Percentiles rank a stretch among this genome's conserved stretches.
These are phyloP conservation scores for Salix exigua DNA, from an alignment of 345 rosid genomes.

Conservation along the genomic window DNA sequence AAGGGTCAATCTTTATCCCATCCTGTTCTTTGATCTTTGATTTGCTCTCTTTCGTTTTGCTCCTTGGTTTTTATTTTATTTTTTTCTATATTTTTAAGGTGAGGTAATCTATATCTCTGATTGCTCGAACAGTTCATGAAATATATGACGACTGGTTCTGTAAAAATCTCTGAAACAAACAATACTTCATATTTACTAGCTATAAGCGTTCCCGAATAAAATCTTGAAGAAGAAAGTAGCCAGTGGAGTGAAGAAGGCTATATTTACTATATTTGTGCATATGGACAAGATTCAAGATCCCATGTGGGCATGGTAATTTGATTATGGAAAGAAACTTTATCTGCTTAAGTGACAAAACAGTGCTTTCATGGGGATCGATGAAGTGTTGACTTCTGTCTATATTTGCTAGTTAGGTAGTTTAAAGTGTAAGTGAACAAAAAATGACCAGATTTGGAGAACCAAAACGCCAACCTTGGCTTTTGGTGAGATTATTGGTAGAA, in stretches of 20 bases:
- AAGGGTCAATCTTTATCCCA: not conserved
- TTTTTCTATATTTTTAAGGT: not conserved
- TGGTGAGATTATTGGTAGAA: not conserved
- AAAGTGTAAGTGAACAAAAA: slow-evolving; percentile 9
- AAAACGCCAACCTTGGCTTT: not conserved
- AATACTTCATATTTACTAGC: too few species aligned
- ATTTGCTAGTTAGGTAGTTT: slow-evolving; percentile 2
- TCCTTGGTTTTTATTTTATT: not conserved
- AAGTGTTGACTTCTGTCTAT: not conserved
- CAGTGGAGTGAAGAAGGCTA: not conserved
- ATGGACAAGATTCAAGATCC: not conserved
- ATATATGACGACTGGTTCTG: too few species aligned
- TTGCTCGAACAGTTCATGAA: not conserved
- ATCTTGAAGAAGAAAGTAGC: too few species aligned
- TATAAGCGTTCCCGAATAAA: too few species aligned
- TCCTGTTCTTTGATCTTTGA: not conserved
- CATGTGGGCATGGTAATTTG: not conserved
- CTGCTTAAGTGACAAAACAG: not conserved
- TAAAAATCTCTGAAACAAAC: too few species aligned
- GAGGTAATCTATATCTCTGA: not conserved
- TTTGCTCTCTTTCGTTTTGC: not conserved
- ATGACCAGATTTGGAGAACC: slow-evolving; percentile 6
- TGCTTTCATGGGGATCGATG: not conserved
- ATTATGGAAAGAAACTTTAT: not conserved
- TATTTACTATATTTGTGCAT: not conserved